Evolutionary conservation across 2,329 filamentous ascomycete species (phyloP), one percentile per base, ranked within the genome.

Genomic region (Teratosphaeriaceae sp.): DNA sequence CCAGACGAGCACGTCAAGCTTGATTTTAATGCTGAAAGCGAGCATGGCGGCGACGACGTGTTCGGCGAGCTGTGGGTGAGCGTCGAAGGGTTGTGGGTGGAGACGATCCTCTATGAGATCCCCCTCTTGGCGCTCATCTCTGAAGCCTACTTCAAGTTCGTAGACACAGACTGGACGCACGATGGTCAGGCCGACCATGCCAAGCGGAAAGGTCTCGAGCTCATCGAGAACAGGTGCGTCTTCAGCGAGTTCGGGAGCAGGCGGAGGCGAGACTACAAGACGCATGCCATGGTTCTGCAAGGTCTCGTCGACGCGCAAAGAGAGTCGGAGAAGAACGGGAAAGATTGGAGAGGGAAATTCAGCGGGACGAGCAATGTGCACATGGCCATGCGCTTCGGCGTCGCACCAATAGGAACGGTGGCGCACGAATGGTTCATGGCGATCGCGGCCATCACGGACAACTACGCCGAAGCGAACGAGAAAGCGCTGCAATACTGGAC

Each of bases 341-440:
- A 75, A 29, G 83, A 81, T 1, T 76, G 80, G 58, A 67, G 74
- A 1, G 89, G 90, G 8, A 84, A 81, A 61, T 74, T 97, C 36
- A 79, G 83, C 0, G 92, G 92, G 9, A 95, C 90, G 0, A 97
- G 89, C 65, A 98, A 98, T 59, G 92, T 98, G 3, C 90, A 97
- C 63, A 80, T 98, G 52, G 92, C 92, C 9, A 95, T 94, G 88
- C 84, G 88, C 57, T 90, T 94, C 66, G 81, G 80, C 34, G 79
- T 96, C 35, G 70, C 80, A 3, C 88, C 92, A 0, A 78, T 97
- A 11, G 92, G 92, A 4, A 98, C 92, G 0, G 82, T 87, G 2
- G 92, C 92, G 1, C 92, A 98, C 60, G 92, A 98, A 68, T 98
- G 92, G 92, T 97, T 96, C 71, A 98, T 98, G 92, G 89, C 88